Percentiles rank a stretch among this genome's conserved stretches.
phyloP scores from a whole-genome alignment of 306 rosid genomes.

The Prunus mira region DNA sequence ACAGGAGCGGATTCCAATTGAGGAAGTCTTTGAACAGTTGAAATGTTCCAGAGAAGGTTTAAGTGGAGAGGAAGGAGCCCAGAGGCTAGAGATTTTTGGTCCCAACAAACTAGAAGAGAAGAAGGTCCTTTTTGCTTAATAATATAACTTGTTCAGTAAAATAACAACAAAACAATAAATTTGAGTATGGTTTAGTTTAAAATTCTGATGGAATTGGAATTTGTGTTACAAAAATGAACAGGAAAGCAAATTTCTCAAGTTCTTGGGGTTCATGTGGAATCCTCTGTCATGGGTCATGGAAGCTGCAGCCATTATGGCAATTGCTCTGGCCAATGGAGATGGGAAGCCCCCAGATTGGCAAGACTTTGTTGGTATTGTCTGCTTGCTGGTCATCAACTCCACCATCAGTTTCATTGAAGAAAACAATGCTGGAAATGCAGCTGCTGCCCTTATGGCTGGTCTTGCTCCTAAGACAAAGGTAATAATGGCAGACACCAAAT shows the following conservation, averaged over 20 bases:
- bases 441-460: slow-evolving; percentile 99
- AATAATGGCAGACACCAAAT: background rate
- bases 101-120: slow-evolving; percentile 99
- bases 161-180: background rate
- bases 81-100: slow-evolving; percentile 83
- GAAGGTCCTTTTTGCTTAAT: slow-evolving; percentile 45
- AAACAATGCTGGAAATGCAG: slow-evolving; percentile 97
- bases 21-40: slow-evolving; percentile 86
- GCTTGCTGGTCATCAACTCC: slow-evolving; percentile 84
- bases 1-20: slow-evolving; percentile 89
- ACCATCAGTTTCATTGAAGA: slow-evolving; percentile 98
- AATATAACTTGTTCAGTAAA: background rate
- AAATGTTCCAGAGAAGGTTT: slow-evolving; percentile 86
- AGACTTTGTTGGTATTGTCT: slow-evolving; percentile 83
- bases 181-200: background rate
- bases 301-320: slow-evolving; percentile 93
- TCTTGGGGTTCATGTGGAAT: slow-evolving; percentile 99
- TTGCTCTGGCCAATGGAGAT: slow-evolving; percentile 88
- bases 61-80: slow-evolving; percentile 66
- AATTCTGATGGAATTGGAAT: slow-evolving; percentile 21
- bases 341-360: slow-evolving; percentile 97
- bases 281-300: slow-evolving; percentile 99
- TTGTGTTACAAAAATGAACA: slow-evolving; percentile 23
- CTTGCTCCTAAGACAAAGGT: slow-evolving; percentile 99
- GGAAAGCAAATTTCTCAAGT: slow-evolving; percentile 97